Evolutionary conservation across 139 green algal species (phyloP).

Genomic region (Chlorella sp.): DNA sequence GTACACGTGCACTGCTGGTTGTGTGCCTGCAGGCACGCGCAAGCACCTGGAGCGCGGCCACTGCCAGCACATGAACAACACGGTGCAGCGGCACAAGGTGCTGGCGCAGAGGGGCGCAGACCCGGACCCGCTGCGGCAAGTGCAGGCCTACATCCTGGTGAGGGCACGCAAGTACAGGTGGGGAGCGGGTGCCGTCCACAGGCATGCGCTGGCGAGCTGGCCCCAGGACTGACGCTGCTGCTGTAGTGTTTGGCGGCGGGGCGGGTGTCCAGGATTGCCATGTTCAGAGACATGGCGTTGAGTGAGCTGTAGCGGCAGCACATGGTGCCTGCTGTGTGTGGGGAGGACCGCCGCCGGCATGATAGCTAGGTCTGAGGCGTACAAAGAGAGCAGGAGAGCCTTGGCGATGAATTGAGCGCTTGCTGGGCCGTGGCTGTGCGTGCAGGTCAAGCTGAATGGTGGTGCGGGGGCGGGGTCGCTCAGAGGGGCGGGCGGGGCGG

Average conservation of each 20-base stretch:
- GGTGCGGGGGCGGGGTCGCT: too few relatives aligned
- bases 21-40: slow-evolving; percentile 30
- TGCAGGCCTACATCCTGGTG: slow-evolving; percentile 51
- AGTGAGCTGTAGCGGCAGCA: too few relatives aligned
- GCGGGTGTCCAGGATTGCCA: background rate
- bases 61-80: slow-evolving; percentile 49
- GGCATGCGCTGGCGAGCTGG: background rate
- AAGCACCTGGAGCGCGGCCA: slow-evolving; percentile 57
- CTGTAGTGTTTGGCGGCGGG: background rate
- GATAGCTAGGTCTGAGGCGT: too few relatives aligned
- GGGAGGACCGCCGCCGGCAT: background rate
- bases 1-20: background rate
- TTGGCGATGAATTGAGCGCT: too few relatives aligned
- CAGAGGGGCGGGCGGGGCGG: too few relatives aligned
- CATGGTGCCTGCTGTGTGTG: too few relatives aligned
- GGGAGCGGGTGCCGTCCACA: background rate
- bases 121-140: slow-evolving; percentile 50
- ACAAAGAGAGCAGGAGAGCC: too few relatives aligned
- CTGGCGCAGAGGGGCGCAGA: slow-evolving; percentile 49
- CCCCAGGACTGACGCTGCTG: too few relatives aligned
- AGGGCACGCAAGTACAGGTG: background rate
- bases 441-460: slow-evolving; percentile 42
- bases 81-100: slow-evolving; percentile 53
- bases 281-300: background rate
- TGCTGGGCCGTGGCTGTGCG: too few relatives aligned